A percentile compares a stretch with the other conserved stretches of the same genome.
Evolutionary conservation across 1,284 basidiomycete genomes (phyloP).

Genomic region (Pseudozyma thailandica): DNA sequence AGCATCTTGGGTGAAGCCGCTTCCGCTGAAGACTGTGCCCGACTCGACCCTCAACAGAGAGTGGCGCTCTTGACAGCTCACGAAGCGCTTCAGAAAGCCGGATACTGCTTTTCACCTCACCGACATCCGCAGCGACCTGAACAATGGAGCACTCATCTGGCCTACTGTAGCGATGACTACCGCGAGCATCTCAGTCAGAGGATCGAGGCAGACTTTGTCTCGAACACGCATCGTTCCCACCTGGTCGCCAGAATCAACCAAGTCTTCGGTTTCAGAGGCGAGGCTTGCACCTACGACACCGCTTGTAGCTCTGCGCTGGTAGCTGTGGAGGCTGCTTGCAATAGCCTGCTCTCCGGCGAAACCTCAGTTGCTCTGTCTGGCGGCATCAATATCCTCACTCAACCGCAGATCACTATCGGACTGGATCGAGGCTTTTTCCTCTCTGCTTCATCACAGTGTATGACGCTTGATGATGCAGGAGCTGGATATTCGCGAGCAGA

Average conservation of each 20-base stretch:
- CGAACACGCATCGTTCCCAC: constrained; percentile 42
- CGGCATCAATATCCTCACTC: constrained; percentile 51
- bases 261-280: constrained; percentile 42
- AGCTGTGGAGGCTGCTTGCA: constrained; percentile 50
- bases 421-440: constrained; percentile 55
- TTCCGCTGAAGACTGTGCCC: constrained; percentile 21
- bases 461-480: constrained; percentile 48
- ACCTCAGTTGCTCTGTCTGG: constrained; percentile 38
- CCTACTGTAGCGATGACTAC: constrained; percentile 51
- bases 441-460: constrained; percentile 48
- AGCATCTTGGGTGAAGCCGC: constrained; percentile 16
- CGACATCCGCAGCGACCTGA: constrained; percentile 16
- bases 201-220: constrained; percentile 32
- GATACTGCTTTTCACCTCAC: constrained; percentile 33
- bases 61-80: constrained; percentile 33
- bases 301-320: constrained; percentile 52
- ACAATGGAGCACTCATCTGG: constrained; percentile 47
- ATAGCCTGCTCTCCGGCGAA: constrained; percentile 26
- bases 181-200: constrained; percentile 46
- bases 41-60: constrained; percentile 52
- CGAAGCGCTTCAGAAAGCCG: constrained; percentile 39
- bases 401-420: constrained; percentile 54
- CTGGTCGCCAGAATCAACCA: constrained; percentile 36
- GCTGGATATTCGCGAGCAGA: constrained; percentile 51
- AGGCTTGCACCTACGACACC: constrained; percentile 48